Percentiles rank a stretch among this genome's conserved stretches.
phyloP scores from a whole-genome alignment of 2,329 filamentous ascomycete genomes.

The Colletotrichum horii region DNA sequence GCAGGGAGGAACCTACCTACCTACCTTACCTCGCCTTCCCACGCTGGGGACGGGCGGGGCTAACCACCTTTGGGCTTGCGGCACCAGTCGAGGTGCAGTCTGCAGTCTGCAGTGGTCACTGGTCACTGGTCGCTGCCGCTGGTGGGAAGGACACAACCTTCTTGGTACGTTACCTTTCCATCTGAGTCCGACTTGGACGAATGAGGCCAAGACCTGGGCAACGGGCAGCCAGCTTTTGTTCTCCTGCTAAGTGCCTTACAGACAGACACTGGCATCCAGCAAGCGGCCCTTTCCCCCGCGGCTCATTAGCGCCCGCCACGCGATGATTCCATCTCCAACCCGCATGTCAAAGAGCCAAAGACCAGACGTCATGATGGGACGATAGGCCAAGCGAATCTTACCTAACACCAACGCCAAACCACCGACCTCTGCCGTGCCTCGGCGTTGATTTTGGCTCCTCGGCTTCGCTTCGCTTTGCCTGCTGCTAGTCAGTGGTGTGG shows the following conservation, averaged over 20 bases:
- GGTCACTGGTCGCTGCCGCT: background rate
- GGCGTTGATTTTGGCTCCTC: background rate
- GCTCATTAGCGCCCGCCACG: background rate
- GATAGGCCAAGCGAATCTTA: background rate
- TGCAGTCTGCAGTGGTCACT: background rate
- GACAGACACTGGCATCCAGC: background rate
- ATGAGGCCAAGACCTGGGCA: background rate
- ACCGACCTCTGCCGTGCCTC: background rate
- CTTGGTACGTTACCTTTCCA: background rate
- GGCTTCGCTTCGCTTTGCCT: background rate
- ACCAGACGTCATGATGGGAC: constrained; percentile 14
- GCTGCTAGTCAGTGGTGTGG: background rate
- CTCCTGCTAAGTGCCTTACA: no score
- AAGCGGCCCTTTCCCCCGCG: background rate
- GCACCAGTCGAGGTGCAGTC: background rate
- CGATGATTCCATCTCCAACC: background rate
- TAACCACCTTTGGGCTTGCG: background rate
- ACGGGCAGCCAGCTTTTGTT: background rate
- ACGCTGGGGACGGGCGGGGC: background rate
- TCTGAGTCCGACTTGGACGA: background rate
- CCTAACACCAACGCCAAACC: background rate
- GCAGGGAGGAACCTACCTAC: background rate
- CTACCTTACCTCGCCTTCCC: background rate
- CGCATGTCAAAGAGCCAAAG: background rate
- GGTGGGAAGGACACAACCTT: background rate